Percentiles rank a stretch among this genome's conserved stretches.
These are phyloP conservation scores for Phytopythium oedochilum DNA, from an alignment of 352 stramenopile species.

Conservation along the genomic window DNA sequence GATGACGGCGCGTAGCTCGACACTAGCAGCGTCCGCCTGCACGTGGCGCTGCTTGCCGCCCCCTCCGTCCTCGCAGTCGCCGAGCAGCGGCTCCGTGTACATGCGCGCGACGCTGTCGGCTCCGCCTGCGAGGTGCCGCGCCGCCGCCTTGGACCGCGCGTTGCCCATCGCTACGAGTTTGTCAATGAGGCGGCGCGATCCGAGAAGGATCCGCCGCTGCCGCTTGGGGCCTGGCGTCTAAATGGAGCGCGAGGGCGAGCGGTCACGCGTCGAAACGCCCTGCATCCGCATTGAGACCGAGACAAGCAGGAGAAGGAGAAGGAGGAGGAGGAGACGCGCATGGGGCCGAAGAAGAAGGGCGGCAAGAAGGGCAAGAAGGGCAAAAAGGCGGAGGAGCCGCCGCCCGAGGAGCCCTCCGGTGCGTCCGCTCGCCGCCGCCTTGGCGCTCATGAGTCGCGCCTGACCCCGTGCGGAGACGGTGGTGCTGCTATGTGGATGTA, in stretches of 20 bases:
- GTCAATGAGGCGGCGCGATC: background rate
- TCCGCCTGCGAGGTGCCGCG: slow-evolving; percentile 18
- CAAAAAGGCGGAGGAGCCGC: slow-evolving; percentile 57
- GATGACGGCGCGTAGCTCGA: slow-evolving; percentile 26
- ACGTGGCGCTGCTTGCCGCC: slow-evolving; percentile 10
- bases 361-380: slow-evolving; percentile 72
- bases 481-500: too few relatives aligned
- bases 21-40: slow-evolving; percentile 8
- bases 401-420: slow-evolving; percentile 72
- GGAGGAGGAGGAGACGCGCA: slow-evolving; percentile 1
- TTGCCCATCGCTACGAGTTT: slow-evolving; percentile 29
- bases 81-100: slow-evolving; percentile 57
- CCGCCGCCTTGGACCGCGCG: slow-evolving; percentile 17
- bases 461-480: too few relatives aligned
- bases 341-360: slow-evolving; percentile 75
- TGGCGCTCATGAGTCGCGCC: background rate
- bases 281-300: too few relatives aligned
- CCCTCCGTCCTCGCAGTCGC: background rate
- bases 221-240: too few relatives aligned
- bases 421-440: background rate
- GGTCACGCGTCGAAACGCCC: too few relatives aligned
- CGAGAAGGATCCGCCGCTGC: background rate
- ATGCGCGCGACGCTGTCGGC: slow-evolving; percentile 15
- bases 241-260: too few relatives aligned
- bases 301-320: background rate